Base-by-base conservation (phyloP, 768 basidiomycete genomes). In the Agaricus subrufescens region DNA sequence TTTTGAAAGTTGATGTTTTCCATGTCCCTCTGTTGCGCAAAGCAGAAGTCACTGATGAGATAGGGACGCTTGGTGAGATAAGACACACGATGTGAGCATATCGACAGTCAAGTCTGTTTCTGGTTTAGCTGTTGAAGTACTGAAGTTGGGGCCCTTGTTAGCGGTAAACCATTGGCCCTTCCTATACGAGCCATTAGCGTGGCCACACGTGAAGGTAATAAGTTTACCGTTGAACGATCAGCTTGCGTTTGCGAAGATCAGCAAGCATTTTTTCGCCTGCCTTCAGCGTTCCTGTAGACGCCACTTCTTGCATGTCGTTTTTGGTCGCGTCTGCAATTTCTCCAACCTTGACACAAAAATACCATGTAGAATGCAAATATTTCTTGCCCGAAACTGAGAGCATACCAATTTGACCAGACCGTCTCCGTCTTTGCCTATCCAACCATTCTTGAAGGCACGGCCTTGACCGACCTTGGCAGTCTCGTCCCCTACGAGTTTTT, bases 101-200 rank as follows among this genome's bases (percentile, higher is more conserved):
- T 99, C 97, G 5, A 83, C 90, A 0, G 97, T 98, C 54, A 99
- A 75, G 74, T 98, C 97, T 11, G 97, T 98, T 71, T 98, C 95
- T 5, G 86, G 90, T 73, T 97, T 98, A 44, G 87, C 85, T 4
- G 88, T 89, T 15, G 91, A 93, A 2, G 91, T 94, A 67, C 89
- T 89, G 77, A 98, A 99, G 45, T 84, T 79, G 4, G 82, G 58
- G 2, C 97, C 97, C 69, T 95, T 96, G 30, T 76, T 73, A 11
- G 96, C 90, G 8, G 86, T 82, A 77, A 94, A 99, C 87, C 94
- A 97, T 69, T 96, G 90, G 1, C 89, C 87, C 75, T 98, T 99
- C 74, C 96, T 98, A 65, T 2, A 46, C 7, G 44, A 58, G 56
- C 55, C 58, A 59, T 47, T 45, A 52, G 30, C 30, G 40, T 26